phyloP scores from a whole-genome alignment of 2,329 filamentous ascomycete species.

The Trichoderma sp. region DNA sequence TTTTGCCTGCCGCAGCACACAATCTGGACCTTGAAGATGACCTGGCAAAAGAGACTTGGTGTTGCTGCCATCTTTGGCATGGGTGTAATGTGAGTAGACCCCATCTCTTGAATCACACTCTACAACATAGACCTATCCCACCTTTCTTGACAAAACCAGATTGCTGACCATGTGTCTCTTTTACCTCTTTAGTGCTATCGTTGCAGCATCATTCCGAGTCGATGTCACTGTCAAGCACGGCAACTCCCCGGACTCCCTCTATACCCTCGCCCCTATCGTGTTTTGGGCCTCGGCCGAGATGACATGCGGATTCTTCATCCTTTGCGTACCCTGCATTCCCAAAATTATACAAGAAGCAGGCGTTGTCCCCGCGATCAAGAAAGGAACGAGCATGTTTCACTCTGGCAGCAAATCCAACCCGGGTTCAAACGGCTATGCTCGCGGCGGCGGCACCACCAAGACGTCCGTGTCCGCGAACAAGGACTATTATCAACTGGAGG shows the following conservation, averaged over 20 bases:
- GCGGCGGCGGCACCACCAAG: background rate
- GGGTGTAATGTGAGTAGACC: background rate
- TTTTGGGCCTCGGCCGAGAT: background rate
- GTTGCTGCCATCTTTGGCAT: slow-evolving; percentile 6
- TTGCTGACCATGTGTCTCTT: too few species aligned
- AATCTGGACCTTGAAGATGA: background rate
- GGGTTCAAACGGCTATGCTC: background rate
- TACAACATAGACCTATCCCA: too few species aligned
- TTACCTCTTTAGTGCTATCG: background rate
- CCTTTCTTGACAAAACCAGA: too few species aligned
- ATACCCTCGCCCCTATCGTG: background rate
- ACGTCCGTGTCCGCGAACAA: slow-evolving; percentile 2
- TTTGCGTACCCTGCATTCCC: background rate
- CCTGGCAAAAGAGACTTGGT: background rate
- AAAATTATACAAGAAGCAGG: background rate
- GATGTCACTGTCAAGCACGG: background rate
- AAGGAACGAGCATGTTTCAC: background rate
- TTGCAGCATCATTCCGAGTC: background rate
- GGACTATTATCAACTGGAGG: slow-evolving; percentile 4
- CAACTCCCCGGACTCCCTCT: background rate
- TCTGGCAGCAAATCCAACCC: background rate
- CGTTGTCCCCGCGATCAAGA: background rate
- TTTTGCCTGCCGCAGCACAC: background rate
- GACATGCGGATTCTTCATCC: slow-evolving; percentile 12
- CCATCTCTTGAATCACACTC: too few species aligned